Conservation (phyloP, 2,329 filamentous ascomycete species). For the Leptographium galeiforme region DNA sequence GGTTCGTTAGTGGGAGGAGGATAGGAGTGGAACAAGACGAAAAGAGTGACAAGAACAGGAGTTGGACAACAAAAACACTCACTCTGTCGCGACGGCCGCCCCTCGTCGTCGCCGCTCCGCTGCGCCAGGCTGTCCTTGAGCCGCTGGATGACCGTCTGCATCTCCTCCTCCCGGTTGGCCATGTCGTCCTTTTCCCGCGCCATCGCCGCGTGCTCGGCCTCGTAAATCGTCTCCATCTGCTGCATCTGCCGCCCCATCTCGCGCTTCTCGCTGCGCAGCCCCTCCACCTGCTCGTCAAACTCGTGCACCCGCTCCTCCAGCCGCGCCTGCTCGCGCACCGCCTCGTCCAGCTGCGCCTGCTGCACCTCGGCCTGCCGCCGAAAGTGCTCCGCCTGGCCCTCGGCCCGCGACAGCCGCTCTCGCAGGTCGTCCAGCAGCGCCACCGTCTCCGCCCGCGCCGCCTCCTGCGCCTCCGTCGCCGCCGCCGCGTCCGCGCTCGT, state of each 20-base stretch:
- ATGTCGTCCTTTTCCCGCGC: slow-evolving; percentile 88
- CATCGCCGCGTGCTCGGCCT: slow-evolving; percentile 75
- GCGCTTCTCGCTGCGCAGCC: slow-evolving; percentile 70
- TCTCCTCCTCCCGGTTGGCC: slow-evolving; percentile 70
- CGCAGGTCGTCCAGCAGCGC: slow-evolving; percentile 74
- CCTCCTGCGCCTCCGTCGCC: slow-evolving; percentile 43
- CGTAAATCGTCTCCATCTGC: slow-evolving; percentile 86
- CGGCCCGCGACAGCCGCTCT: slow-evolving; percentile 67
- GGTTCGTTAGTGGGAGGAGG: not conserved
- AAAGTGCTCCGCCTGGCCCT: slow-evolving; percentile 62
- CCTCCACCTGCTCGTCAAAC: slow-evolving; percentile 69
- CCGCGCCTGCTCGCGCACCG: slow-evolving; percentile 66
- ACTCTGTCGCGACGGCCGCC: slow-evolving; percentile 45
- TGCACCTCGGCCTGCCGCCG: slow-evolving; percentile 76
- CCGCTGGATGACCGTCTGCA: slow-evolving; percentile 79
- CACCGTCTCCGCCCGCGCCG: slow-evolving; percentile 65
- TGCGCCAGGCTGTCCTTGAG: slow-evolving; percentile 81
- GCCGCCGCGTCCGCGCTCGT: slow-evolving; percentile 19
- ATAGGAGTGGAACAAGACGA: not conserved
- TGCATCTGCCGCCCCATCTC: slow-evolving; percentile 72
- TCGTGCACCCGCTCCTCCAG: slow-evolving; percentile 83
- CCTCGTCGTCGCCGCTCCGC: slow-evolving; percentile 49
- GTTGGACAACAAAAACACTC: not conserved
- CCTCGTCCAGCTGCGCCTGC: slow-evolving; percentile 77
- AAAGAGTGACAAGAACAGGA: not conserved